phyloP scores from a whole-genome alignment of 176 grass and related monocot species.

The Metroxylon sagu region DNA sequence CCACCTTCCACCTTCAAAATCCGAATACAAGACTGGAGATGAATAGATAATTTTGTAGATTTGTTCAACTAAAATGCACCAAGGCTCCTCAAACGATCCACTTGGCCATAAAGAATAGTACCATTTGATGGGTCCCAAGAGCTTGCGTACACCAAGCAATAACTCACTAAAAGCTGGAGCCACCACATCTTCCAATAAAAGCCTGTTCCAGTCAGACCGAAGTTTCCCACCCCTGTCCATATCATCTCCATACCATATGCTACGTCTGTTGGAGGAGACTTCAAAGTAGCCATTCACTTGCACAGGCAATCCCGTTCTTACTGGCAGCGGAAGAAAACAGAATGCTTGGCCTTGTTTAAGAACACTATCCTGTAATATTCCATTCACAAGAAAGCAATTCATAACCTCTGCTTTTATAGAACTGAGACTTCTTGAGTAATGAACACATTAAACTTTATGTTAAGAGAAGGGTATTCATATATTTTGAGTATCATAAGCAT shows the following conservation, averaged over 20 bases:
- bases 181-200: conserved; percentile 73
- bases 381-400: too few species aligned
- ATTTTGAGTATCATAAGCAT: too few species aligned
- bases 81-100: conserved; percentile 80
- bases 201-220: conserved; percentile 91
- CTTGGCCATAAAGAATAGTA: conserved; percentile 95
- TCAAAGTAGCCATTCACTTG: conserved; percentile 99
- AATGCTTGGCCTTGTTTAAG: conserved; percentile 80
- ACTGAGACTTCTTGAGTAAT: too few species aligned
- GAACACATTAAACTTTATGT: too few species aligned
- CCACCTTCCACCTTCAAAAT: conserved; percentile 59
- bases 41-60: conserved; percentile 64
- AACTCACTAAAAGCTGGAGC: conserved; percentile 76
- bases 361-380: conserved; percentile 48
- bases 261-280: conserved; percentile 89
- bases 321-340: conserved; percentile 96
- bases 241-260: conserved; percentile 93
- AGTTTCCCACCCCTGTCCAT: conserved; percentile 98
- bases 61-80: conserved; percentile 75
- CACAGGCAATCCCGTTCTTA: conserved; percentile 74
- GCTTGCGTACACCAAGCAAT: conserved; percentile 41
- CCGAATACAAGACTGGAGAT: conserved; percentile 71
- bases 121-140: conserved; percentile 32
- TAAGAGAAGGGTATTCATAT: too few species aligned
- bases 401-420: too few species aligned